Evolutionary conservation across 2,329 filamentous ascomycete species (phyloP).

Genomic region (Lecanoromycetidae sp.): DNA sequence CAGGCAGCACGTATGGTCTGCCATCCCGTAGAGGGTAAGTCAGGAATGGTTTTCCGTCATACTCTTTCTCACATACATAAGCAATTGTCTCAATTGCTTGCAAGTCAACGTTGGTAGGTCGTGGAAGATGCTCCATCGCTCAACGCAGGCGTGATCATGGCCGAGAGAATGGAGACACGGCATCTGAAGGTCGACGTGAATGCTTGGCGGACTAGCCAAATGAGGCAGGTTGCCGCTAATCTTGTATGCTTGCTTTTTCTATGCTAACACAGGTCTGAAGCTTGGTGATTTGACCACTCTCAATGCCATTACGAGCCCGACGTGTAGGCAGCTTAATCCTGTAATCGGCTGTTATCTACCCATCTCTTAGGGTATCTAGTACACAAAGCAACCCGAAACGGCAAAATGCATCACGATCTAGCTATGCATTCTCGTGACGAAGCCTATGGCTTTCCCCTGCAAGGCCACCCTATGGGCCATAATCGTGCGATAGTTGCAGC

Average conservation of each 20-base stretch:
- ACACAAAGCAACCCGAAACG: conserved; percentile 14
- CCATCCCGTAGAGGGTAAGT: background rate
- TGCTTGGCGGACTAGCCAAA: too few species aligned
- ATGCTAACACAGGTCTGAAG: too few species aligned
- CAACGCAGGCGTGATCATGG: background rate
- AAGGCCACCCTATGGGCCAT: conserved; percentile 11
- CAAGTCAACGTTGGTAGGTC: background rate
- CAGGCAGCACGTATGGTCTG: background rate
- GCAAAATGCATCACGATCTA: conserved; percentile 13
- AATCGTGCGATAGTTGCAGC: conserved; percentile 14
- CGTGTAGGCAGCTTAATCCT: too few species aligned
- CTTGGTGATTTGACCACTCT: too few species aligned
- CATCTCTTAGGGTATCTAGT: conserved; percentile 4
- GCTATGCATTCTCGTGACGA: conserved; percentile 15
- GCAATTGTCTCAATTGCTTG: background rate
- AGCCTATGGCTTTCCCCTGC: conserved; percentile 6
- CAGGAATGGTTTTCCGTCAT: conserved; percentile 4
- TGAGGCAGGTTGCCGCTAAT: too few species aligned
- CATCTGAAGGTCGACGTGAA: too few species aligned
- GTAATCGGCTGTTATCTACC: too few species aligned
- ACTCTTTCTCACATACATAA: background rate
- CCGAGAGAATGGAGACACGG: too few species aligned
- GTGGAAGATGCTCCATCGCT: conserved; percentile 9
- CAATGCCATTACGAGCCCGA: too few species aligned
- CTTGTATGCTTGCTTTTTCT: too few species aligned